Percentiles rank a stretch among this genome's conserved stretches.
These are phyloP conservation scores for Oryza meyeriana DNA, from an alignment of 176 grass and related monocot species.

Conservation along the genomic window DNA sequence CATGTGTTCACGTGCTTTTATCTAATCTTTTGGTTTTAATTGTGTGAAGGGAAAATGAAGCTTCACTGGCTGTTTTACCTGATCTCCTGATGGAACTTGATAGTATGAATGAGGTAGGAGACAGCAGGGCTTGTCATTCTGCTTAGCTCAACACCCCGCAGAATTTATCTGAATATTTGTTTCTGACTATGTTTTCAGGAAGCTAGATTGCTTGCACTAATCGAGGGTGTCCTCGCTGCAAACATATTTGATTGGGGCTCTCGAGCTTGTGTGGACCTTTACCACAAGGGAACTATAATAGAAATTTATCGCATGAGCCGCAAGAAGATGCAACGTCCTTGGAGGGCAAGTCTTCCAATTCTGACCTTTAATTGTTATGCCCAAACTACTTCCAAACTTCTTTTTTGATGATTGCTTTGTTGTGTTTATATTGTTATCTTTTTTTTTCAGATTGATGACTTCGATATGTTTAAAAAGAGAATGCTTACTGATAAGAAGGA, in stretches of 20 bases:
- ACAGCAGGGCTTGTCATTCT: not conserved
- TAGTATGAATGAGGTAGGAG: conserved; percentile 86
- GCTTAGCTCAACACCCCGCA: conserved; percentile 15
- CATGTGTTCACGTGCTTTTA: not conserved
- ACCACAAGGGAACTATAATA: conserved; percentile 97
- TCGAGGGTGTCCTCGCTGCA: conserved; percentile 96
- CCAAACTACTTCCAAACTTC: not conserved
- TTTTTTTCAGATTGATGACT: conserved; percentile 84
- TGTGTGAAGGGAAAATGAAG: conserved; percentile 89
- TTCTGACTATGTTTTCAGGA: conserved; percentile 53
- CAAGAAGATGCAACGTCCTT: conserved; percentile 98
- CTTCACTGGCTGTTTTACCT: conserved; percentile 92
- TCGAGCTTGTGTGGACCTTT: conserved; percentile 97
- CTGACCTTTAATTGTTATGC: conserved; percentile 12
- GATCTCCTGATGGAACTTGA: conserved; percentile 98
- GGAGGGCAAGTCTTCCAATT: conserved; percentile 62
- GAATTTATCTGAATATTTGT: conserved; percentile 5
- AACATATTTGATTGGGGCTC: conserved; percentile 99
- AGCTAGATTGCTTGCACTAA: conserved; percentile 78
- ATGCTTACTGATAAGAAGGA: conserved; percentile 81
- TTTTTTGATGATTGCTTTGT: not conserved
- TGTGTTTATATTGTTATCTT: conserved; percentile 17
- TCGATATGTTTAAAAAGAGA: conserved; percentile 87
- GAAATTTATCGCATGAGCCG: conserved; percentile 99
- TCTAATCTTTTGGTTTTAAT: conserved; percentile 24